Evolutionary conservation across 2,329 filamentous ascomycete species (phyloP), one percentile per base, ranked within the genome.

Genomic region (Aureobasidium sp.): DNA sequence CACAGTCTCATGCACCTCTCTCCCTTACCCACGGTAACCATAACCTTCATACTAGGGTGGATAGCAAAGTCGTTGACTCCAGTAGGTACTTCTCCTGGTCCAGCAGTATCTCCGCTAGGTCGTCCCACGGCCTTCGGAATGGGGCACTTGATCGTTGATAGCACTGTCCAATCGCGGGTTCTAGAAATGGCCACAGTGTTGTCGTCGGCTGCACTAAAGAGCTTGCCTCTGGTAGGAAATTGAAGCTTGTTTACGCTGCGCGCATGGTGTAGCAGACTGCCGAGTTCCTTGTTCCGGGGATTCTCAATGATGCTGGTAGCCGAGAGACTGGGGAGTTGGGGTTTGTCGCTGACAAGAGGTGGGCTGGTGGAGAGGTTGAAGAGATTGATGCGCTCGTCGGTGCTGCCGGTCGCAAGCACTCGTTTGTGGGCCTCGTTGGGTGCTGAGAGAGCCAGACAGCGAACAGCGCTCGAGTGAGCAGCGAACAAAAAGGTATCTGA

Each of bases 401-500:
- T 95, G 74, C 89, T 88, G 67, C 94, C 94, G 10, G 89, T 96
- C 13, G 94, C 94, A 53, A 99, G 84, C 67, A 94, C 87, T 55
- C 96, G 83, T 73, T 94, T 96, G 74, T 88, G 87, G 66, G 80
- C 84, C 37, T 74, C 70, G 44, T 68, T 68, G 0, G 89, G 80
- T 3, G 89, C 88, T 9, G 93, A 97, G 64, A 97, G 77, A 27
- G 92, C 91, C 37, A 99, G 82, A 72, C 90, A 95, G 69, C 91
- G 88, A 72, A 99, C 90, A 5, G 94, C 88, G 13, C 92, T 95
- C 62, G 86, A 83, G 77, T 99, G 94, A 15, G 94, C 92, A 71
- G 92, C 90, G 83, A 99, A 97, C 62, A 99, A 84, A 75, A 99
- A 99, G 0, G 90, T 93, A 75, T 97, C 93, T 67, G 90, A 84